These are phyloP conservation scores for Alternaria angustiovoidea DNA, from an alignment of 2,329 filamentous ascomycete species.

Conservation along the genomic window DNA sequence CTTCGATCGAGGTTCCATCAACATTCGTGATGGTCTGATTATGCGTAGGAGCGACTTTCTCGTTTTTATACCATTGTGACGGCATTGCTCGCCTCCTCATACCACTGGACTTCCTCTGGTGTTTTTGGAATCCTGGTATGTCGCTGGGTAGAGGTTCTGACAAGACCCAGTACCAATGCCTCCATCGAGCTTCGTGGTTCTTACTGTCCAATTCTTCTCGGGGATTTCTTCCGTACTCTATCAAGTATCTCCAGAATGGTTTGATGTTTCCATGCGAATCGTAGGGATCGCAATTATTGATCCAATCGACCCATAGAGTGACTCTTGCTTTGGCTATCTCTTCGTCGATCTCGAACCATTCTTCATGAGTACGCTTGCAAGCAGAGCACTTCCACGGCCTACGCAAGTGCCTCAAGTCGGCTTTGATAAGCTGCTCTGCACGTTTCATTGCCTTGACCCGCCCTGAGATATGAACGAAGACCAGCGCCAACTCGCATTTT, in stretches of 20 bases:
- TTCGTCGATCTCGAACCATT: not conserved
- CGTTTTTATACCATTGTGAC: accelerated
- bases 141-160: not conserved
- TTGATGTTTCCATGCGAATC: too few species aligned
- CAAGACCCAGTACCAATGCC: not conserved
- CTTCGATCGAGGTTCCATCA: too few species aligned
- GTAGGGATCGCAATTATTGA: not conserved
- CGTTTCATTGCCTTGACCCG: conserved; percentile 1
- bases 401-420: not conserved
- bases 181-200: not conserved
- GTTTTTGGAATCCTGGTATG: not conserved
- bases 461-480: not conserved
- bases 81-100: too few species aligned
- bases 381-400: not conserved
- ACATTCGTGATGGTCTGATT: too few species aligned
- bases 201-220: not conserved
- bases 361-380: not conserved
- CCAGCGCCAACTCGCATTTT: not conserved
- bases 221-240: too few species aligned
- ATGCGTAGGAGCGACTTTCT: too few species aligned
- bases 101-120: not conserved
- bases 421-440: not conserved
- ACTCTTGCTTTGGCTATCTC: not conserved
- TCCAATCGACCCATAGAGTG: not conserved
- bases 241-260: too few species aligned